These are phyloP conservation scores for Thraustotheca clavata DNA, from an alignment of 352 stramenopile species.

Conservation along the genomic window DNA sequence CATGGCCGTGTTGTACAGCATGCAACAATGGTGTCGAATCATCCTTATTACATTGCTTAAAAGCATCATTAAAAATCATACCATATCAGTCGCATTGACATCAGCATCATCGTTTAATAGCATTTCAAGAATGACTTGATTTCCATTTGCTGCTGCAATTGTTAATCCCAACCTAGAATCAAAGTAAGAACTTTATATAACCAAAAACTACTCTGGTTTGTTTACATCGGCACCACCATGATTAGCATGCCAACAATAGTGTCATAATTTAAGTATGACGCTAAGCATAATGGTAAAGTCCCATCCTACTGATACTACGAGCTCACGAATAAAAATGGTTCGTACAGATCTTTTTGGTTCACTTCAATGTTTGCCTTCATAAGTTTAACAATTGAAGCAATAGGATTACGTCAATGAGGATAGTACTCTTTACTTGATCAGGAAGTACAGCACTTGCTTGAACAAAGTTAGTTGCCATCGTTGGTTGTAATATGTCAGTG, in stretches of 20 bases:
- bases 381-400: not conserved
- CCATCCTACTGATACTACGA: not conserved
- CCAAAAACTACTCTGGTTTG: not conserved
- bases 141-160: not conserved
- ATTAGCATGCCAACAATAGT: slow-evolving; percentile 1
- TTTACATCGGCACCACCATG: not conserved
- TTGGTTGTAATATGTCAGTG: no score
- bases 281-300: not conserved
- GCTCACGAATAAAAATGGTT: not conserved
- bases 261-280: not conserved
- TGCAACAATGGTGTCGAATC: not conserved
- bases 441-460: no score
- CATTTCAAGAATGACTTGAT: not conserved
- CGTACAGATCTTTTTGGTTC: not conserved
- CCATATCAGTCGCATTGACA: not conserved
- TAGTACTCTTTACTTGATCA: no score
- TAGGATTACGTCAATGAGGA: no score
- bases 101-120: not conserved
- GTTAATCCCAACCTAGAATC: not conserved
- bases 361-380: not conserved
- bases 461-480: no score
- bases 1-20: slow-evolving; percentile 2
- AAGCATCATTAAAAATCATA: not conserved
- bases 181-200: not conserved
- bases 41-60: not conserved